Percentiles rank a stretch among this genome's conserved stretches.
Evolutionary conservation across 768 basidiomycete species (phyloP).

Genomic region (Tylopilus vinaceipallidus): DNA sequence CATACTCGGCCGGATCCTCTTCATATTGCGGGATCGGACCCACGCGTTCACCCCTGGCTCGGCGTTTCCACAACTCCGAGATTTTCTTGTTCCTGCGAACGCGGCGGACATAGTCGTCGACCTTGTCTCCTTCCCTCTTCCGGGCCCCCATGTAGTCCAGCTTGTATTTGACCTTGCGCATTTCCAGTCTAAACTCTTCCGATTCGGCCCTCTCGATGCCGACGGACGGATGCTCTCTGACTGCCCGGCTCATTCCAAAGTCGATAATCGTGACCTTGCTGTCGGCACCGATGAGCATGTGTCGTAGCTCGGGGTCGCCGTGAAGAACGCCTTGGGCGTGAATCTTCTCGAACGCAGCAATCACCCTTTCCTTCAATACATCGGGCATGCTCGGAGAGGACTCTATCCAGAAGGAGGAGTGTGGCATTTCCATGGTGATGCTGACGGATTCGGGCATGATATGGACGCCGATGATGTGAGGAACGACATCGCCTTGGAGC

Average conservation of each 20-base stretch:
- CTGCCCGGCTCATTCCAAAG: slow-evolving; percentile 44
- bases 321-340: slow-evolving; percentile 49
- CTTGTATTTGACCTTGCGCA: slow-evolving; percentile 54
- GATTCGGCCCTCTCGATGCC: slow-evolving; percentile 37
- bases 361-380: slow-evolving; percentile 48
- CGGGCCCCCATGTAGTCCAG: slow-evolving; percentile 45
- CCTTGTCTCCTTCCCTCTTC: slow-evolving; percentile 35
- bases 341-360: slow-evolving; percentile 49
- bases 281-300: slow-evolving; percentile 56
- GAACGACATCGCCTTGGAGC: slow-evolving; percentile 53
- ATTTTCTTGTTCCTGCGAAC: slow-evolving; percentile 28
- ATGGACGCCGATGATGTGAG: slow-evolving; percentile 51
- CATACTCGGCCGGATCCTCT: slow-evolving; percentile 33
- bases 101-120: slow-evolving; percentile 29
- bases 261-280: slow-evolving; percentile 53
- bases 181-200: slow-evolving; percentile 47
- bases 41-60: slow-evolving; percentile 26
- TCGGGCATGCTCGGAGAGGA: slow-evolving; percentile 57
- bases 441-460: slow-evolving; percentile 37
- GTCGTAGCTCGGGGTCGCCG: slow-evolving; percentile 45
- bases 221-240: slow-evolving; percentile 30
- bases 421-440: slow-evolving; percentile 52
- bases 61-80: slow-evolving; percentile 27
- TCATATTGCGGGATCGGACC: slow-evolving; percentile 33
- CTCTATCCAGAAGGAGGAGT: slow-evolving; percentile 59